phyloP scores from a whole-genome alignment of 371 early-diverging fungal genomes.

The Coemansia sp. region DNA sequence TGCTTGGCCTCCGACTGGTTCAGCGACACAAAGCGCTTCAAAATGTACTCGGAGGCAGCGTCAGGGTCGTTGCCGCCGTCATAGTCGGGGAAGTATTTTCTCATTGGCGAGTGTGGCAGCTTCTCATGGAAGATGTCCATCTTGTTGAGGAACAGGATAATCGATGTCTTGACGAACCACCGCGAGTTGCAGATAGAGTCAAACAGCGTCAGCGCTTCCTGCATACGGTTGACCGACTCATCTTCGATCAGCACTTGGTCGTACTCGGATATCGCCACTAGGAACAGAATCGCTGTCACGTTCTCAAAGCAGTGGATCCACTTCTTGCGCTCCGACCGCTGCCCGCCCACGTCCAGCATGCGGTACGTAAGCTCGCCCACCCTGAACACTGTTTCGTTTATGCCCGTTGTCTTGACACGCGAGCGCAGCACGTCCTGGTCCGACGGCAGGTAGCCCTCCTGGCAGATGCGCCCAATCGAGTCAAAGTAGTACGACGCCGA shows the following conservation, averaged over 20 bases:
- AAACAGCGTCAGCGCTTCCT: constrained; percentile 90
- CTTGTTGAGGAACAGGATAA: constrained; percentile 95
- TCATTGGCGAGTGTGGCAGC: constrained; percentile 74
- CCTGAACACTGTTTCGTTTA: constrained; percentile 82
- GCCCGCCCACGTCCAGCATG: constrained; percentile 97
- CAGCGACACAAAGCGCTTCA: constrained; percentile 76
- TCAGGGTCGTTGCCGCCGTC: constrained; percentile 74
- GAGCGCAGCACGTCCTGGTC: constrained; percentile 88
- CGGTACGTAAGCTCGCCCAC: constrained; percentile 83
- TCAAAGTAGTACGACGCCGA: constrained; percentile 76
- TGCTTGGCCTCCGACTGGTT: constrained; percentile 82
- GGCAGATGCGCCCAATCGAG: constrained; percentile 83
- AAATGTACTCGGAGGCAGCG: constrained; percentile 78
- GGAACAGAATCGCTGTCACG: constrained; percentile 92
- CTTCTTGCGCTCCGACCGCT: constrained; percentile 88
- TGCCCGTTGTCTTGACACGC: constrained; percentile 88
- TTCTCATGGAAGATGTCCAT: constrained; percentile 92
- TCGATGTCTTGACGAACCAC: constrained; percentile 90
- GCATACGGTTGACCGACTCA: constrained; percentile 94
- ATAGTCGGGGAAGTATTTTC: constrained; percentile 84
- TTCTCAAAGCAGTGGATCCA: constrained; percentile 96
- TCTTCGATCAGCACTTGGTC: constrained; percentile 96
- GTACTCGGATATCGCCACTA: constrained; percentile 93
- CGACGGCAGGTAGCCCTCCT: constrained; percentile 73
- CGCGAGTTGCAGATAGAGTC: constrained; percentile 94